These are phyloP conservation scores for Calamus simplicifolius DNA, from an alignment of 176 grass and related monocot species.

Conservation along the genomic window DNA sequence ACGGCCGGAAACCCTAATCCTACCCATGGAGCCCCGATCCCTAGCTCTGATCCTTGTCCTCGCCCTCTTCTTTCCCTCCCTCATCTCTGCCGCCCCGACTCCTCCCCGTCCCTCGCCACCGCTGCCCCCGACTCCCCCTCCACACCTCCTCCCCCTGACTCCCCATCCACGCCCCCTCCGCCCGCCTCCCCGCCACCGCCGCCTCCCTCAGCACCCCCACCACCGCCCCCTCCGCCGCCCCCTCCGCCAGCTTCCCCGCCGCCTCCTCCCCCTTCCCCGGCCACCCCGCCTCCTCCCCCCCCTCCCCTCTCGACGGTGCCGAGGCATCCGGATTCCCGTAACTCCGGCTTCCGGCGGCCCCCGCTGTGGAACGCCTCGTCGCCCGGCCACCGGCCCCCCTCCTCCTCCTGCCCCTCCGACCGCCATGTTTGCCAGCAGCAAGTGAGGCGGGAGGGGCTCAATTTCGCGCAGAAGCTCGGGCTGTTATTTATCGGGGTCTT, in stretches of 20 bases:
- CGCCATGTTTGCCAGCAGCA: too few relatives aligned
- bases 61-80: background rate
- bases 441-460: background rate
- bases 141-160: too few relatives aligned
- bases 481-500: background rate
- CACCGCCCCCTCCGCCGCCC: background rate
- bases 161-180: too few relatives aligned
- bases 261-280: too few relatives aligned
- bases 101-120: background rate
- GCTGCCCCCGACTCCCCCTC: background rate
- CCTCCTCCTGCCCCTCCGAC: too few relatives aligned
- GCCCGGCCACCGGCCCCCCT: background rate
- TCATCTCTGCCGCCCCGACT: too few relatives aligned
- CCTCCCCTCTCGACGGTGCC: background rate
- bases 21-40: background rate
- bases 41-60: background rate
- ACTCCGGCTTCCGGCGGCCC: background rate
- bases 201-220: background rate
- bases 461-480: conserved; percentile 1
- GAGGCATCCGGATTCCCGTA: too few relatives aligned
- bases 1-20: background rate
- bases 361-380: too few relatives aligned
- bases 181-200: too few relatives aligned
- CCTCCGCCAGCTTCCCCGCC: background rate
- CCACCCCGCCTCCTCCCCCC: background rate